A percentile compares a stretch with the other conserved stretches of the same genome.
Conservation (phyloP, 1,284 basidiomycete genomes). For the Naganishia cerealis region DNA sequence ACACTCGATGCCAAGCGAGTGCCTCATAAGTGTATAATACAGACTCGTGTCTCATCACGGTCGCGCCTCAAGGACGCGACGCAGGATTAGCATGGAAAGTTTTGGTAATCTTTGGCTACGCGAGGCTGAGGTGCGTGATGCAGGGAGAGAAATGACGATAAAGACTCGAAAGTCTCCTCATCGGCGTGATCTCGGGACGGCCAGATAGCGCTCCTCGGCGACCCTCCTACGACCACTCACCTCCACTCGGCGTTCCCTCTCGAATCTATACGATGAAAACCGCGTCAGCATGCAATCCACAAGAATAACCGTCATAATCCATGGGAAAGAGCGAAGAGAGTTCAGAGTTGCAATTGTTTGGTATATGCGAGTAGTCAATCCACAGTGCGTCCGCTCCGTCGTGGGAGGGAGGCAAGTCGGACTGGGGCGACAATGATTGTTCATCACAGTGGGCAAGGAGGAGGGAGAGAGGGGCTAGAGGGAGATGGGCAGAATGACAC, state of each 20-base stretch:
- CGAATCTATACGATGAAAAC: conserved; percentile 9
- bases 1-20: conserved; percentile 10
- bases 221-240: neutral
- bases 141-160: neutral
- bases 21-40: conserved; percentile 20
- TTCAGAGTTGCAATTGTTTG: conserved; percentile 35
- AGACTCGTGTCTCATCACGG: conserved; percentile 28
- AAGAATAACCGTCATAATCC: neutral
- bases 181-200: no score
- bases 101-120: conserved; percentile 30
- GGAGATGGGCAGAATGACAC: neutral
- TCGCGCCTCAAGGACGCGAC: conserved; percentile 30
- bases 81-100: conserved; percentile 35
- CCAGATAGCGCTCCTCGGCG: neutral
- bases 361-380: conserved; percentile 32
- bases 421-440: conserved; percentile 35
- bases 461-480: neutral
- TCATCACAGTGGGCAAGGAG: conserved; percentile 14
- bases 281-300: conserved; percentile 3
- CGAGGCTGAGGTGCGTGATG: neutral
- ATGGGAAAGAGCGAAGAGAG: conserved; percentile 4
- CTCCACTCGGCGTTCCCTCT: neutral
- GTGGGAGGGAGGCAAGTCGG: conserved; percentile 33
- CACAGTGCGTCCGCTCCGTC: conserved; percentile 33
- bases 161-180: no score